Conservation (phyloP, 306 rosid species). For the Echinosophora koreensis region DNA sequence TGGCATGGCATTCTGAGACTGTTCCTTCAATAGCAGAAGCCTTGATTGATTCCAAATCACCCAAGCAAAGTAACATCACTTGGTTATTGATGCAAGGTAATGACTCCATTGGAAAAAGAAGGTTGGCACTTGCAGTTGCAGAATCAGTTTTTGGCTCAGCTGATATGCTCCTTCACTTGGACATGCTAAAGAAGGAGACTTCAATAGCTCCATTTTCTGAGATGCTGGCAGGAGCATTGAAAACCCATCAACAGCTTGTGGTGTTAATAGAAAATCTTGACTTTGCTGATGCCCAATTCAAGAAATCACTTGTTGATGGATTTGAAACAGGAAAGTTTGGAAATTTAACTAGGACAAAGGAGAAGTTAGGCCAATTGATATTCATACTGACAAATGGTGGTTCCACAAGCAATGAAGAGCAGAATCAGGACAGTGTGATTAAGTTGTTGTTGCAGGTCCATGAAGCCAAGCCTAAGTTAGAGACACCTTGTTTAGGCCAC, state of each 20-base stretch:
- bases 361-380: constrained; percentile 53
- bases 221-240: constrained; percentile 58
- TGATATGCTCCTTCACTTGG: constrained; percentile 61
- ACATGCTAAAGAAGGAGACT: constrained; percentile 57
- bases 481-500: constrained; percentile 50
- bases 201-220: constrained; percentile 49
- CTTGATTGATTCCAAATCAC: constrained; percentile 57
- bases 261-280: constrained; percentile 70
- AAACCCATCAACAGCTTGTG: constrained; percentile 63
- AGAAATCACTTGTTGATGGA: constrained; percentile 67
- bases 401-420: constrained; percentile 47
- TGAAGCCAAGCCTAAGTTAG: constrained; percentile 51
- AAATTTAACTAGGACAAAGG: constrained; percentile 48
- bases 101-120: constrained; percentile 73
- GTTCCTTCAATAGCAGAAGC: constrained; percentile 76
- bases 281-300: constrained; percentile 68
- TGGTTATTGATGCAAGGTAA: constrained; percentile 78
- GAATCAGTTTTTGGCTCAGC: constrained; percentile 78
- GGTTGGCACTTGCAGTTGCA: constrained; percentile 73
- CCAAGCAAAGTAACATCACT: constrained; percentile 50
- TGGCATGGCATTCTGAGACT: constrained; percentile 88
- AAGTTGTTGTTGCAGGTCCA: constrained; percentile 62
- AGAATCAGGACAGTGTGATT: constrained; percentile 50
- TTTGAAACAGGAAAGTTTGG: constrained; percentile 65
- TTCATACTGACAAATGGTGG: constrained; percentile 68